Evolutionary conservation across 805 yeast genomes (phyloP), one percentile per base, ranked within the genome.

Genomic region (Cyberlindnera sargentensis): DNA sequence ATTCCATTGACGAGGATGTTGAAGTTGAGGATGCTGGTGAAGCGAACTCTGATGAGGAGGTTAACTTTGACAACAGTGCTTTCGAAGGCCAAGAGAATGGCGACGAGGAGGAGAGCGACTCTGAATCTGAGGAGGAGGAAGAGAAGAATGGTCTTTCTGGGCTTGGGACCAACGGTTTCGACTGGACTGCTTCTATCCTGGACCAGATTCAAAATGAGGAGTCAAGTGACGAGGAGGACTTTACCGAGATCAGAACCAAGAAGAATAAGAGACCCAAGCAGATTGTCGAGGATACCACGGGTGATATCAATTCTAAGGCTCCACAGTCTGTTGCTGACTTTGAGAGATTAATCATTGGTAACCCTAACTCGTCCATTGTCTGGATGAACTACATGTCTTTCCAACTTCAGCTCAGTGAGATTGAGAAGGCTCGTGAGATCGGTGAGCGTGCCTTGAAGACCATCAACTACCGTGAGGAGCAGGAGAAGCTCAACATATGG

Each of bases 361-460:
- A 84, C 60, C 97, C 99, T 39, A 84, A 87, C 68, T 87, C 96
- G 3, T 91, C 99, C 1, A 76, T 90, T 31, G 66, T 88, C 45
- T 93, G 99, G 99, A 91, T 93, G 86, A 87, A 90, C 66, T 93
- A 85, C 67, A 93, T 93, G 96, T 90, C 98, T 4, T 93, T 91
- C 83, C 96, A 90, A 65, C 73, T 93, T 50, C 96, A 90, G 64
- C 72, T 91, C 49, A 85, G 96, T 69, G 99, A 93, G 64, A 70
- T 89, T 46, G 97, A 91, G 33, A 88, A 86, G 65, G 96, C 97
- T 8, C 80, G 99, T 55, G 95, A 87, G 62, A 79, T 93, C 55
- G 97, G 87, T 37, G 85, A 83, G 55, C 78, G 99, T 49, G 99
- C 98, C 3, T 73, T 93, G 60, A 86, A 86, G 68, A 82, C 93